Base-by-base conservation (phyloP, 192 early-diverging fungal genomes). In the Coemansia asiatica region DNA sequence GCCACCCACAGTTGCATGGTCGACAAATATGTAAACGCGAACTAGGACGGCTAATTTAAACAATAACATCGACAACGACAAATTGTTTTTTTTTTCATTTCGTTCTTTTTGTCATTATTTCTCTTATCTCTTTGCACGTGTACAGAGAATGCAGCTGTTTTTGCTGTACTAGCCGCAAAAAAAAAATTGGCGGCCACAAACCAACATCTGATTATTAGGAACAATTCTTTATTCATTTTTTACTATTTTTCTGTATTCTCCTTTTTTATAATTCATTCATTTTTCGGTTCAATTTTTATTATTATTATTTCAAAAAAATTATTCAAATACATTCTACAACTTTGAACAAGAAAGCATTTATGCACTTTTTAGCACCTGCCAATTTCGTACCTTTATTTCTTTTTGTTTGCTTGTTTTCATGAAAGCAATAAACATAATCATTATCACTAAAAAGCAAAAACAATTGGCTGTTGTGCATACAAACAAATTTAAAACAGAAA, bases 1-100 rank as follows among this genome's bases (percentile, higher is more conserved):
- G 31, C 78, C 78, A n/a, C 78, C 78, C 3, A 63, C 78, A 2
- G 78, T 81, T 61, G 63, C 77, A 7, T 81, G 78, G 78, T 72
- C 78, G 21, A 53, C 73, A 23, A 81, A 81, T 60, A 71, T 81
- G 71, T 81, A 66, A 74, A 61, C 26, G 71, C 75, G 67, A 74
- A 61, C 12, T 31, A 0, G 54, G 54, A 29, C 27, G 54, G 28
- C 54, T 26, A 29, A 29, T 16, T 29, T 2, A 26, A 29, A 56
- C 44, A 46, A 31, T 16, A 33, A n/a, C n/a, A n/a, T n/a, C n/a
- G 54, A 47, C 19, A 38, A 56, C 18, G 12, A 21, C 25, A 59
- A 38, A 6, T 50, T 35, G n/a, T 19, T 16, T 49, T 53, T 38
- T 51, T 27, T 55, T 63, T 36, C 8, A 21, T 54, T 38, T 16